Evolutionary conservation across 352 stramenopile genomes (phyloP), one percentile per base, ranked within the genome.

Genomic region (Phytophthora fragariaefolia): DNA sequence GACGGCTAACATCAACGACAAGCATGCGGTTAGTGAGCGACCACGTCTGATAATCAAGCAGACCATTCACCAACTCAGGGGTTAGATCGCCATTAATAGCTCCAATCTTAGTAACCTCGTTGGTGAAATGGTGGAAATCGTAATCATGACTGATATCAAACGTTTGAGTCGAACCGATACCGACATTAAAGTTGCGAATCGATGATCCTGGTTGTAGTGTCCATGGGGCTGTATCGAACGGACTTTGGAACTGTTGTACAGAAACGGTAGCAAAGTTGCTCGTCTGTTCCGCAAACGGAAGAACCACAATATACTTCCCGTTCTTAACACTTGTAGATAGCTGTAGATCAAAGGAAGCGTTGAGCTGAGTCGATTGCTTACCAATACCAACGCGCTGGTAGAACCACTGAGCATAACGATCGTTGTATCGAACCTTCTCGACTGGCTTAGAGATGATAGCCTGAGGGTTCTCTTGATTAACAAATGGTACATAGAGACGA

Each of bases 41-140:
- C 58, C 55, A 77, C 0, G 49, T 73, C 6, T 70, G 48, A 18
- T 67, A 63, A 32, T 77, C 49, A 34, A 77, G 58, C 4, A 73
- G 58, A 54, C 68, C 62, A 52, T 76, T 76, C 2, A 8, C n/a
- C 1, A 75, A 36, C 36, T 68, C 32, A 40, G 64, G 61, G 8
- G 57, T 64, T 1, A 68, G 36, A 50, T 56, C 48, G 53, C 67
- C 67, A 58, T 75, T 75, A 17, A 75, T 67, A 4, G 61, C 32
- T 43, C 17, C n/a, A 6, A 75, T 24, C 32, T 75, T 75, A 12
- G 38, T 23, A 3, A 71, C 50, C 30, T 75, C 67, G 56, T 71
- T 57, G 1, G 13, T 12, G 18, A 63, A 75, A 2, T 40, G 18
- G 26, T 63, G 26, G 46, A 49, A 71, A 12, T 71, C 67, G 20